Conservation (phyloP, 1,284 basidiomycete species). For the Peniophora sp. region DNA sequence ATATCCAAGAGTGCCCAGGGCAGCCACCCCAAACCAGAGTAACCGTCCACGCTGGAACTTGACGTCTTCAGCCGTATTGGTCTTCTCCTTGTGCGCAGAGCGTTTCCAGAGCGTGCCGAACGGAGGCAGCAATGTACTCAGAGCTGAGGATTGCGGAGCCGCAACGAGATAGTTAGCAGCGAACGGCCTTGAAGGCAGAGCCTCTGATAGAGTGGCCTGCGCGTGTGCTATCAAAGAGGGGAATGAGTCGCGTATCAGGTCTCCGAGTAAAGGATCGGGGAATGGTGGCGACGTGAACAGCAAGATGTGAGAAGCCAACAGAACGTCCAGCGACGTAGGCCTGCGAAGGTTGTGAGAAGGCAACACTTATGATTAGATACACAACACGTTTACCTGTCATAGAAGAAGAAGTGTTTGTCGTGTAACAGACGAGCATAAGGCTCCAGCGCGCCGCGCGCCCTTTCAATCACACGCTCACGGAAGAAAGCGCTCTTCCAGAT, state of each 20-base stretch:
- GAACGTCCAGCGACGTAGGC: conserved; percentile 52
- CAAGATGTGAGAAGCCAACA: conserved; percentile 60
- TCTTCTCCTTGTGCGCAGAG: conserved; percentile 4
- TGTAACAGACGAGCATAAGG: conserved; percentile 50
- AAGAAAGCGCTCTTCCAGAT: conserved; percentile 47
- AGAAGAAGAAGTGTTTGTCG: conserved; percentile 43
- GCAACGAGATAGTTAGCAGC: conserved; percentile 10
- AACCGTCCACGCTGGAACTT: conserved; percentile 10
- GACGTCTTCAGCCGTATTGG: conserved; percentile 4
- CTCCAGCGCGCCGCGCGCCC: conserved; percentile 44
- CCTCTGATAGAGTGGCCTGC: conserved; percentile 32
- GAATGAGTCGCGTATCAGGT: conserved; percentile 46
- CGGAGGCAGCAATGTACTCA: conserved; percentile 8
- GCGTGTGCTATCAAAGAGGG: conserved; percentile 51
- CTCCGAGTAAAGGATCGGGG: conserved; percentile 50
- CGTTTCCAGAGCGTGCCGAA: conserved; percentile 1
- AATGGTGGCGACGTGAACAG: conserved; percentile 51
- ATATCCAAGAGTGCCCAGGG: conserved; percentile 8
- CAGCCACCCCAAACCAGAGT: conserved; percentile 9
- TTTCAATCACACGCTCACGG: conserved; percentile 59
- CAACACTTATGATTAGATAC: background rate
- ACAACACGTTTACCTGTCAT: conserved; percentile 28
- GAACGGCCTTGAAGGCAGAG: conserved; percentile 17
- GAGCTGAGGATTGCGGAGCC: conserved; percentile 15
- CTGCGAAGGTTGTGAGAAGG: conserved; percentile 24